A percentile compares a stretch with the other conserved stretches of the same genome.
phyloP scores from a whole-genome alignment of 768 basidiomycete species.

The Mycena polygramma region DNA sequence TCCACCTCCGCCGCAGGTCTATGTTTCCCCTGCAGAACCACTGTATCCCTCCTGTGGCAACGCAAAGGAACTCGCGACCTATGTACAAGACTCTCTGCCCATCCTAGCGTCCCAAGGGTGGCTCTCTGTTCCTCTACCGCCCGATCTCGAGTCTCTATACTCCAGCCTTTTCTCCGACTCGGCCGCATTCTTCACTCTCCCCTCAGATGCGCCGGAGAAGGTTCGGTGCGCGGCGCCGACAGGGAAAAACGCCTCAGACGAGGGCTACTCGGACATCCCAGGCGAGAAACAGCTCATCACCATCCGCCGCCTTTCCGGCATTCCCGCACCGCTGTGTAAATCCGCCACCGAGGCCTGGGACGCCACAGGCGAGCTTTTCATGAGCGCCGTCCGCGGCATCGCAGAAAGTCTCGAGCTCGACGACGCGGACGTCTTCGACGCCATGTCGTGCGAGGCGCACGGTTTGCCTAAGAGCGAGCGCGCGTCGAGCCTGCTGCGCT shows the following conservation, averaged over 20 bases:
- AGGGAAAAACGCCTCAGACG: slow-evolving; percentile 32
- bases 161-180: slow-evolving; percentile 26
- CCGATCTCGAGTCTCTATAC: slow-evolving; percentile 31
- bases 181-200: slow-evolving; percentile 28
- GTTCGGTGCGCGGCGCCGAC: slow-evolving; percentile 23
- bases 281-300: slow-evolving; percentile 39
- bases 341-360: slow-evolving; percentile 2
- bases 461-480: not conserved
- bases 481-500: not conserved
- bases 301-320: slow-evolving; percentile 13
- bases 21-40: not conserved
- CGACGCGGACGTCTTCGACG: not conserved
- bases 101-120: slow-evolving; percentile 29
- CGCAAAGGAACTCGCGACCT: slow-evolving; percentile 25
- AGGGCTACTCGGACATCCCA: slow-evolving; percentile 33
- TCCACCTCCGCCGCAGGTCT: not conserved
- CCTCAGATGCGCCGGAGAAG: slow-evolving; percentile 23
- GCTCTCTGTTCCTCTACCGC: slow-evolving; percentile 32
- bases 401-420: not conserved
- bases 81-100: slow-evolving; percentile 17
- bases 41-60: slow-evolving; percentile 11
- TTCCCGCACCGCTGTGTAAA: not conserved
- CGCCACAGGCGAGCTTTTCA: not conserved
- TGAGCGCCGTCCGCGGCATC: slow-evolving; percentile 17
- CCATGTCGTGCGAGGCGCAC: not conserved